A percentile compares a stretch with the other conserved stretches of the same genome.
Conservation (phyloP, 192 early-diverging fungal species). For the Chytriomyces sp. region DNA sequence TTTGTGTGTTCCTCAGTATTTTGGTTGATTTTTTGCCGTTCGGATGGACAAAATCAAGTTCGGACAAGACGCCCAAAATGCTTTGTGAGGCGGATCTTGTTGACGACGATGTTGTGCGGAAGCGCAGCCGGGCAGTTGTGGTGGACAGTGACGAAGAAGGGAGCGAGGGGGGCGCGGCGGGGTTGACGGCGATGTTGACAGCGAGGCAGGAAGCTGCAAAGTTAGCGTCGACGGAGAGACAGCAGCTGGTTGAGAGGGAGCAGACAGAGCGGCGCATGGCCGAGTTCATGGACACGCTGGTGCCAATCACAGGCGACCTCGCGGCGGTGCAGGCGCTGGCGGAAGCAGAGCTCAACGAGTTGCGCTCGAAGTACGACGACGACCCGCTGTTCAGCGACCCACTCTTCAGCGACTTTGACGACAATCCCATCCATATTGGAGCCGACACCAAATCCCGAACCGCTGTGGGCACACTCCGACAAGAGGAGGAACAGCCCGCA, state of each 20-base stretch:
- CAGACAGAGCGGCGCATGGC: too few species aligned
- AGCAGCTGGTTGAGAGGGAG: too few species aligned
- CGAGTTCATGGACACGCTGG: background rate
- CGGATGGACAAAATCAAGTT: too few species aligned
- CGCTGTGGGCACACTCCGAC: background rate
- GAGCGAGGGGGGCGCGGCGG: too few species aligned
- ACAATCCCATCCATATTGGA: background rate
- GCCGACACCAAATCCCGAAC: background rate
- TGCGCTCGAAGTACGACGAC: background rate
- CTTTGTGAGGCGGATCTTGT: too few species aligned
- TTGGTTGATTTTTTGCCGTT: too few species aligned
- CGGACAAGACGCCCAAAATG: too few species aligned
- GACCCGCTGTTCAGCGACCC: background rate
- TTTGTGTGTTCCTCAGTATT: too few species aligned
- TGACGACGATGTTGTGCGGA: too few species aligned
- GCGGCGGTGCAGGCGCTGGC: background rate
- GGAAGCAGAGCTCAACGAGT: background rate
- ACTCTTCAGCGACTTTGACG: background rate
- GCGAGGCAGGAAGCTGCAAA: background rate
- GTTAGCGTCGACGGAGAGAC: background rate
- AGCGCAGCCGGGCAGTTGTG: too few species aligned
- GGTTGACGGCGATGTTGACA: background rate
- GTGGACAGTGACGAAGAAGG: too few species aligned
- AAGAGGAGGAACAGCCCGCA: background rate
- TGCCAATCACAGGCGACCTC: background rate